Percentiles rank a stretch among this genome's conserved stretches.
Conservation (phyloP, 495 filamentous ascomycete genomes). For the Penicillium desertorum region DNA sequence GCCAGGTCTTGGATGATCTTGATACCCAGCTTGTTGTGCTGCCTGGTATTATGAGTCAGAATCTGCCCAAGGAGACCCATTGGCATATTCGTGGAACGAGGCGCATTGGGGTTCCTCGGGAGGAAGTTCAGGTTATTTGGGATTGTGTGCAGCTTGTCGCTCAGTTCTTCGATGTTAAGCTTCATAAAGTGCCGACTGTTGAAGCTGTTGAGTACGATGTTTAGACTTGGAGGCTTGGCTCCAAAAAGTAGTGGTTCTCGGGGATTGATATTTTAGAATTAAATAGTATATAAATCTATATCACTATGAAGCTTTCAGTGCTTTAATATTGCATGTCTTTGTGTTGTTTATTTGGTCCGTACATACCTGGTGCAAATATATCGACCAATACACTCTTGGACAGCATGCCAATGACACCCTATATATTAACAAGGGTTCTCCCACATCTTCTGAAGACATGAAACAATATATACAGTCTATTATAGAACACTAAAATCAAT, state of each 20-base stretch:
- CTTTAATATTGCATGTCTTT: neutral
- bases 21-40: slow-evolving; percentile 58
- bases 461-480: neutral
- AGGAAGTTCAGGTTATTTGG: slow-evolving; percentile 50
- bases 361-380: neutral
- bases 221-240: slow-evolving; percentile 6
- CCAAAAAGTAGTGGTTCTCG: neutral
- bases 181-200: slow-evolving; percentile 50
- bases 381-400: neutral
- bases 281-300: neutral
- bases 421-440: neutral
- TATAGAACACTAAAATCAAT: neutral
- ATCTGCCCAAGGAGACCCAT: slow-evolving; percentile 49
- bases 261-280: neutral
- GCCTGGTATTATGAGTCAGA: slow-evolving; percentile 60
- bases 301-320: neutral
- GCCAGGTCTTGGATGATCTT: slow-evolving; percentile 49
- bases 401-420: neutral
- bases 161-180: slow-evolving; percentile 33
- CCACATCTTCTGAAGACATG: neutral
- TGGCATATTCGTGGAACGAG: slow-evolving; percentile 60
- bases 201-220: slow-evolving; percentile 48
- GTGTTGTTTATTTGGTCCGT: neutral
- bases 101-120: slow-evolving; percentile 49
- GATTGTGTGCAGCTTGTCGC: slow-evolving; percentile 42